Evolutionary conservation across 2,329 filamentous ascomycete genomes (phyloP).

Genomic region (Pseudocercospora crystallina): DNA sequence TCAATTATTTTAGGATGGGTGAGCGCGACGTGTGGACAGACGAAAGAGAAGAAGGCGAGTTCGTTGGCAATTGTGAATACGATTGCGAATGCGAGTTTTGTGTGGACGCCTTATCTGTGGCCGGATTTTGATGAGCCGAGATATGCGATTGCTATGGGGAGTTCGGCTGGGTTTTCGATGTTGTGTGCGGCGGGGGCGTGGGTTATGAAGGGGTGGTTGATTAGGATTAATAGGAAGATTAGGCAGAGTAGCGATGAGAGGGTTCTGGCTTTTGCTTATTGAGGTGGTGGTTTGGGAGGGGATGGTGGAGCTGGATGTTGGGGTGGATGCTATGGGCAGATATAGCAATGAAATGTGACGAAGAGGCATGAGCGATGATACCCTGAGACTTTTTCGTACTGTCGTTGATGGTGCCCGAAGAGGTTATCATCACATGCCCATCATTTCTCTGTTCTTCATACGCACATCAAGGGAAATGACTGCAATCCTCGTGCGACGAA

Average conservation of each 20-base stretch:
- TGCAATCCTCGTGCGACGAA: too few relatives aligned
- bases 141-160: slow-evolving; percentile 47
- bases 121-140: slow-evolving; percentile 47
- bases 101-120: slow-evolving; percentile 55
- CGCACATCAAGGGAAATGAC: too few relatives aligned
- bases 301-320: too few relatives aligned
- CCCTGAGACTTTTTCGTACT: too few relatives aligned
- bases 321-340: too few relatives aligned
- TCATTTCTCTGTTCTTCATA: too few relatives aligned
- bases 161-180: slow-evolving; percentile 45
- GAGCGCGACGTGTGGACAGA: slow-evolving; percentile 46
- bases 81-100: slow-evolving; percentile 49
- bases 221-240: slow-evolving; percentile 44
- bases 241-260: slow-evolving; percentile 31
- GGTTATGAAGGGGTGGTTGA: slow-evolving; percentile 43
- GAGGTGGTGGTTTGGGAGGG: too few relatives aligned
- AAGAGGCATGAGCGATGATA: too few relatives aligned
- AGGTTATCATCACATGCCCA: too few relatives aligned
- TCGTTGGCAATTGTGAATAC: slow-evolving; percentile 53
- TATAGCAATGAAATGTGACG: too few relatives aligned
- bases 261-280: slow-evolving; percentile 2
- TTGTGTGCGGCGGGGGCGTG: slow-evolving; percentile 47
- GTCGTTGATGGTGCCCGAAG: too few relatives aligned
- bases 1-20: slow-evolving; percentile 51
- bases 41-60: slow-evolving; percentile 52